Evolutionary conservation across 2,329 filamentous ascomycete genomes (phyloP).

Genomic region (Colletotrichum phormii): DNA sequence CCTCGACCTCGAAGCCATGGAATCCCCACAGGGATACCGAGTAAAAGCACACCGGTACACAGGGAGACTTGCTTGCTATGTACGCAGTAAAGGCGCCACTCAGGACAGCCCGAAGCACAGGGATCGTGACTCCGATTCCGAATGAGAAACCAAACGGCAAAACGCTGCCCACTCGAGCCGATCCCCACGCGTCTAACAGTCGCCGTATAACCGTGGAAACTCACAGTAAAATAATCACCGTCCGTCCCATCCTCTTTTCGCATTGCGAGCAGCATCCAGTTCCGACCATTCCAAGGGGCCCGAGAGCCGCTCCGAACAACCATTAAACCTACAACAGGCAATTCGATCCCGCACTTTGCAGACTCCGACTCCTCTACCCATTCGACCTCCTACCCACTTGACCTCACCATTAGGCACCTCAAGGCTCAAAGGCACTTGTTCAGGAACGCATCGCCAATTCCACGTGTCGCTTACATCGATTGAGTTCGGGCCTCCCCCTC

Average conservation of each 20-base stretch:
- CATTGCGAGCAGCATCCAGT: not conserved
- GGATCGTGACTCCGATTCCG: not conserved
- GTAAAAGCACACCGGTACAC: not conserved
- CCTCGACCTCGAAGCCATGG: not conserved
- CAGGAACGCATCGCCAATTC: constrained; percentile 24
- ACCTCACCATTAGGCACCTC: not conserved
- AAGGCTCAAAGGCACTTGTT: not conserved
- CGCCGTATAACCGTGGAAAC: not conserved
- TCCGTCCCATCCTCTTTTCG: constrained; percentile 14
- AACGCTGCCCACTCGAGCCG: not conserved
- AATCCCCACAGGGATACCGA: not conserved
- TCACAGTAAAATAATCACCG: not conserved
- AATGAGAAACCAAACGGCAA: not conserved
- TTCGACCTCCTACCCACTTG: not conserved
- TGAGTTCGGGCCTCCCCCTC: constrained; percentile 16
- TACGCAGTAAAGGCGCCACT: not conserved
- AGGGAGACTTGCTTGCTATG: not conserved
- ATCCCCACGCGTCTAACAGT: constrained; percentile 3
- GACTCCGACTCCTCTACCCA: not conserved
- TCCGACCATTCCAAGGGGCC: not conserved
- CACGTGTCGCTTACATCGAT: constrained; percentile 21
- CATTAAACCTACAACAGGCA: not conserved
- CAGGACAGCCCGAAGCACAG: not conserved
- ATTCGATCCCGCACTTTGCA: not conserved
- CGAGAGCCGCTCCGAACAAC: constrained; percentile 1